Evolutionary conservation across 768 basidiomycete species (phyloP).

Genomic region (Agrocybe pediades): DNA sequence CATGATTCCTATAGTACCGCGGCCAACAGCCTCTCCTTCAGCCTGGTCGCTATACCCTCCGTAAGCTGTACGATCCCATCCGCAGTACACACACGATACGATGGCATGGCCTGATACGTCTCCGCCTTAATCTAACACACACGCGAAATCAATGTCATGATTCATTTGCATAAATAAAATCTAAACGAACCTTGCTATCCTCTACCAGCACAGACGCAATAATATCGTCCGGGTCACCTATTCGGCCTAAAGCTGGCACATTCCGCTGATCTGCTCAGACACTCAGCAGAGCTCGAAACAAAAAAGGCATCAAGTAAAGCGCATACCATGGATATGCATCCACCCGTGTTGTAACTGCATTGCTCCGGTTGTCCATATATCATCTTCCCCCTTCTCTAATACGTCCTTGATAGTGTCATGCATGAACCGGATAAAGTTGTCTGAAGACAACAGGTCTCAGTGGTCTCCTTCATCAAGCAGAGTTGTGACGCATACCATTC

Average conservation of each 20-base stretch:
- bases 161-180: background rate
- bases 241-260: slow-evolving; percentile 69
- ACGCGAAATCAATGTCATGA: background rate
- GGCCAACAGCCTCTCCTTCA: background rate
- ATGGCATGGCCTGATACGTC: slow-evolving; percentile 83
- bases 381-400: slow-evolving; percentile 60
- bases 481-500: slow-evolving; percentile 53
- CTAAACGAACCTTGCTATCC: slow-evolving; percentile 55
- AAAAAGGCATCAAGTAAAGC: background rate
- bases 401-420: slow-evolving; percentile 61
- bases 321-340: slow-evolving; percentile 78
- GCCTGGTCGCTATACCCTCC: slow-evolving; percentile 50
- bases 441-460: slow-evolving; percentile 35
- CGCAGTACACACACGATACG: slow-evolving; percentile 77
- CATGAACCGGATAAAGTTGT: slow-evolving; percentile 57
- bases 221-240: slow-evolving; percentile 86
- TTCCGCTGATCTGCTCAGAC: slow-evolving; percentile 65
- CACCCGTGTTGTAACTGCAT: slow-evolving; percentile 72
- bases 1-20: too few relatives aligned
- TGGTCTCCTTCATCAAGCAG: background rate
- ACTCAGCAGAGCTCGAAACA: background rate
- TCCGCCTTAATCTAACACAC: slow-evolving; percentile 56
- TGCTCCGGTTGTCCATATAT: slow-evolving; percentile 66
- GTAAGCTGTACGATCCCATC: slow-evolving; percentile 74
- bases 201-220: slow-evolving; percentile 74